Base-by-base conservation (phyloP, 164 flowering plant species). In the Tetracentron sinense region DNA sequence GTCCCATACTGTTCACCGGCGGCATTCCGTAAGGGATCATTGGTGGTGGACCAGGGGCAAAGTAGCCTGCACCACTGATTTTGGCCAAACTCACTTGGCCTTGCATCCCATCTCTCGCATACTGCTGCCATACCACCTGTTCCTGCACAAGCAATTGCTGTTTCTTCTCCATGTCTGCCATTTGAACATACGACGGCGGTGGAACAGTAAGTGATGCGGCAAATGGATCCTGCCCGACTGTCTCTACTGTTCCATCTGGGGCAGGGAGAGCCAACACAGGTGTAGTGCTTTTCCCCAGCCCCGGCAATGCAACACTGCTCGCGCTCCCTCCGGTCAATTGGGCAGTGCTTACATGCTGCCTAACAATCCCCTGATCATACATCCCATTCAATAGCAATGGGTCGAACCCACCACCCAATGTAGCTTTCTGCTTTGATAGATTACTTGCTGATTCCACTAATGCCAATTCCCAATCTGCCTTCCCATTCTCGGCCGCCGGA, bases 381-480 rank as follows among this genome's bases (percentile, higher is more conserved):
- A 90, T 86, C 10, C 90, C 90, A 55, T 80, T 80, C 72, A 90
- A 65, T 14, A 90, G 42, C 74, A 86, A 61, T 1, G 88, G 77
- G 62, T 90, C 97, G 20, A 88, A 75, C 1, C 97, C 89, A 50
- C 92, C 97, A 0, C 60, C 88, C 73, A 84, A 23, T 21, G 79
- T 65, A 5, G 88, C 84, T 67, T 76, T 85, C 79, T 85, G 89
- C 64, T 78, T 82, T 1, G 84, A 72, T 16, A 88, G 65, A 63
- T 77, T 78, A 57, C 91, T 82, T 0, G 91, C 85, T 2, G 91
- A 28, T 59, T 86, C 91, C 42, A 85, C 95, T 73, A 90, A 71
- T 11, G 88, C 95, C 58, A 83, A 54, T 66, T 90, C 95, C 97
- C 97, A 90, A 66, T 88, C 97, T 7, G 90, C 89, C 60, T 84